Evolutionary conservation across 805 yeast genomes (phyloP).

Genomic region (Saccharomyces kudriavzevii): DNA sequence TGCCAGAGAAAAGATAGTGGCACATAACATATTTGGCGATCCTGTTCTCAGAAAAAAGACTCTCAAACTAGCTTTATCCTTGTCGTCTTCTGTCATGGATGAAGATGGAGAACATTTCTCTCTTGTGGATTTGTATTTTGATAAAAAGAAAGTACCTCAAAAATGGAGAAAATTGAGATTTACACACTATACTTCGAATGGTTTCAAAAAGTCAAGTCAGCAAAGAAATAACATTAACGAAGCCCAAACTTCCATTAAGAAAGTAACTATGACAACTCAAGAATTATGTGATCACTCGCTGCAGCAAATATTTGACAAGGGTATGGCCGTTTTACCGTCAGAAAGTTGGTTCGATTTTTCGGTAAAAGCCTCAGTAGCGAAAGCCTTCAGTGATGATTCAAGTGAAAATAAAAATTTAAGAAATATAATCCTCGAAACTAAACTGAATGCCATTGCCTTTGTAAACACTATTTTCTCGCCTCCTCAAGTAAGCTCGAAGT

Average conservation of each 20-base stretch:
- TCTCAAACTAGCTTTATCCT: slow-evolving; percentile 44
- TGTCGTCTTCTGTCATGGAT: slow-evolving; percentile 42
- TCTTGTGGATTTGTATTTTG: slow-evolving; percentile 40
- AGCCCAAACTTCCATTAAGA: slow-evolving; percentile 32
- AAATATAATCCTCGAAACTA: slow-evolving; percentile 49
- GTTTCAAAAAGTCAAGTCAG: slow-evolving; percentile 8
- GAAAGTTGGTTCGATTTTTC: slow-evolving; percentile 60
- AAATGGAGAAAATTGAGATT: slow-evolving; percentile 51
- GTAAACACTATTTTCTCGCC: slow-evolving; percentile 49
- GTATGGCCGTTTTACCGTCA: slow-evolving; percentile 47
- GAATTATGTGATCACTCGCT: slow-evolving; percentile 45
- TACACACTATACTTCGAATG: slow-evolving; percentile 39
- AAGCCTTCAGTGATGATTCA: slow-evolving; percentile 57
- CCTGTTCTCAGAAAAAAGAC: slow-evolving; percentile 37
- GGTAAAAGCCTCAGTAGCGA: slow-evolving; percentile 54
- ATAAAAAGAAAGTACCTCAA: slow-evolving; percentile 40
- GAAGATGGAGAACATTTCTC: slow-evolving; percentile 36
- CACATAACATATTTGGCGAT: slow-evolving; percentile 18
- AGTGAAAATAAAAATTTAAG: slow-evolving; percentile 49
- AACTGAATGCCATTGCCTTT: slow-evolving; percentile 61
- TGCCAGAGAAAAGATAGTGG: slow-evolving; percentile 25
- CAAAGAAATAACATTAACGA: neutral
- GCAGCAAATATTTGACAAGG: slow-evolving; percentile 59
- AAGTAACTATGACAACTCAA: slow-evolving; percentile 46
- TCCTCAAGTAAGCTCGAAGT: slow-evolving; percentile 50